These are phyloP conservation scores for Cyclospora cayetanensis DNA, from an alignment of 169 alveolate species.

Conservation along the genomic window DNA sequence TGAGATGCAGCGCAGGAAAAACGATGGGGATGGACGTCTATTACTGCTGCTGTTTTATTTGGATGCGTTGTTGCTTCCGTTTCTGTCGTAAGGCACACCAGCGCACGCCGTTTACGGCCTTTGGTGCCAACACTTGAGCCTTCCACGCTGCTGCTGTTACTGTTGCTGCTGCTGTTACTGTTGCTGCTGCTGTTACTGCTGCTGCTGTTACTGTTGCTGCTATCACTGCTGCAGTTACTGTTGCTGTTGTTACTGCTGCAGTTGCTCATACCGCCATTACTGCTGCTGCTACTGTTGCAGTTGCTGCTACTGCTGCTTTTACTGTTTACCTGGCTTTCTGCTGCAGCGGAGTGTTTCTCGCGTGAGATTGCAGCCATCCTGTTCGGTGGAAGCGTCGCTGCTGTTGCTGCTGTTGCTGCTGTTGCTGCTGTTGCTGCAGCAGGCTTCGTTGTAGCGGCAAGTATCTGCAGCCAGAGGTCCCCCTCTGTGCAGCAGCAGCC, in stretches of 20 bases:
- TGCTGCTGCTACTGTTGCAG: background rate
- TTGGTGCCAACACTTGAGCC: background rate
- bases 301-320: conserved; percentile 18
- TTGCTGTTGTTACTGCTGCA: background rate
- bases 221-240: background rate
- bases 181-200: background rate
- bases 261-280: background rate
- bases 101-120: too few relatives aligned
- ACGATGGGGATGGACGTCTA: background rate
- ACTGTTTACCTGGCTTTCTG: background rate
- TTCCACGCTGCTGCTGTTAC: background rate
- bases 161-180: too few relatives aligned
- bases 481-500: background rate
- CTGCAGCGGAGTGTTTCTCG: too few relatives aligned
- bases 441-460: background rate
- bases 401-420: background rate
- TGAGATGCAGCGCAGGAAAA: background rate
- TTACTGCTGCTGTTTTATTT: background rate
- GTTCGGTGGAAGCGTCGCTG: too few relatives aligned
- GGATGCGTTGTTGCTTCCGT: background rate
- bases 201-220: background rate
- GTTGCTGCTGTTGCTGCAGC: background rate
- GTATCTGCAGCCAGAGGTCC: background rate
- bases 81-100: too few relatives aligned
- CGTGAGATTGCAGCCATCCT: too few relatives aligned